These are phyloP conservation scores for Cutaneotrichosporon cyanovorans DNA, from an alignment of 1,284 basidiomycete species.

Conservation along the genomic window DNA sequence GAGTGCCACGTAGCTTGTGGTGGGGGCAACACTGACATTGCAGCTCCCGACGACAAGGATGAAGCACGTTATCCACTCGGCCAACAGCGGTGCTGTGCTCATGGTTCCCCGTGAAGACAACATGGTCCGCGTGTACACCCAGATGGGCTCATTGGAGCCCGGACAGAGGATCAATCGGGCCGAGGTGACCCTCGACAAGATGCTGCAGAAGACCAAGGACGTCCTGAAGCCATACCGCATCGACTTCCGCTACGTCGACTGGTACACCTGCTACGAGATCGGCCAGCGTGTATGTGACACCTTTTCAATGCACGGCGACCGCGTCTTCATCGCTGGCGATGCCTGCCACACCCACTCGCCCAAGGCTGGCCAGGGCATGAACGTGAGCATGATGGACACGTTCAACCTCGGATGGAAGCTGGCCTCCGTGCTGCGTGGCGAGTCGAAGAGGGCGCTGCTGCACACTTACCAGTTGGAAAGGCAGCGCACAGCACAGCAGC, in stretches of 20 bases:
- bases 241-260: constrained; percentile 42
- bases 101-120: constrained; percentile 36
- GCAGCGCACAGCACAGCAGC: constrained; percentile 50
- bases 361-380: constrained; percentile 39
- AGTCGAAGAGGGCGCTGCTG: constrained; percentile 59
- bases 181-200: constrained; percentile 52
- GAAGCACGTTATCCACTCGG: constrained; percentile 34
- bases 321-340: constrained; percentile 37
- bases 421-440: constrained; percentile 51
- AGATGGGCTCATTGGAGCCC: constrained; percentile 17
- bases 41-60: constrained; percentile 22
- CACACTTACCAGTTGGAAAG: constrained; percentile 49
- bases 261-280: constrained; percentile 39
- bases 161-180: constrained; percentile 21
- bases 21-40: too few relatives aligned
- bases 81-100: constrained; percentile 29
- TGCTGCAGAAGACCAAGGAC: constrained; percentile 57
- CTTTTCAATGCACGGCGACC: constrained; percentile 18
- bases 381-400: constrained; percentile 32
- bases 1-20: not conserved
- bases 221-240: constrained; percentile 63
- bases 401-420: constrained; percentile 51
- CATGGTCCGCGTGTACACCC: constrained; percentile 27
- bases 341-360: constrained; percentile 36
- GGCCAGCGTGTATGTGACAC: constrained; percentile 47